Conservation (phyloP, 495 filamentous ascomycete species). For the Hyaloscypha hepaticicola region DNA sequence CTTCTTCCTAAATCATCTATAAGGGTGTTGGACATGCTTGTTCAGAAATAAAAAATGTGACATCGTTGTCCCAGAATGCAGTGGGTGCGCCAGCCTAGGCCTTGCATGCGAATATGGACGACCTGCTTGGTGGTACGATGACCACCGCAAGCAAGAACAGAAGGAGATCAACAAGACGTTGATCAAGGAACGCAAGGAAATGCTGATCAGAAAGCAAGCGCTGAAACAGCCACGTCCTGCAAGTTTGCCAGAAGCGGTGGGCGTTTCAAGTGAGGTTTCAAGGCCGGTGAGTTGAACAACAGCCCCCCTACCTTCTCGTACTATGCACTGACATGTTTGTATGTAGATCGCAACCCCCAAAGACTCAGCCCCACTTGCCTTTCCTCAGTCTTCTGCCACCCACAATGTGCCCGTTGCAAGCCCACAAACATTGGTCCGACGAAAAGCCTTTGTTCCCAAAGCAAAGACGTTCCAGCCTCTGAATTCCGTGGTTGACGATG, state of each 20-base stretch:
- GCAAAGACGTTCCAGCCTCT: not conserved
- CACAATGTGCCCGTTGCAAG: not conserved
- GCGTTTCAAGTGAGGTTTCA: too few relatives aligned
- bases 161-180: not conserved
- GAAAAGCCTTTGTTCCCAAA: not conserved
- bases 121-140: not conserved
- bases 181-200: not conserved
- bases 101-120: not conserved
- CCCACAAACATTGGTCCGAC: not conserved
- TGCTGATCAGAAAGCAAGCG: not conserved
- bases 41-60: not conserved
- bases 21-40: not conserved
- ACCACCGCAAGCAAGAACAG: not conserved
- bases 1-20: not conserved
- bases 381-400: not conserved
- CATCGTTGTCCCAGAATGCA: not conserved
- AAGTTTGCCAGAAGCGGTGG: not conserved
- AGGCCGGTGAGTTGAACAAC: not conserved
- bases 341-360: not conserved
- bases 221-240: not conserved
- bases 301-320: not conserved
- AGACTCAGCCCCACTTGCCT: too few relatives aligned
- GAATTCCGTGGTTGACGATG: not conserved
- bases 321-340: not conserved
- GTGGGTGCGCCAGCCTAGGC: not conserved